Evolutionary conservation across 2,329 filamentous ascomycete genomes (phyloP), one percentile per base, ranked within the genome.

Genomic region (Raffaelea ambrosiae): DNA sequence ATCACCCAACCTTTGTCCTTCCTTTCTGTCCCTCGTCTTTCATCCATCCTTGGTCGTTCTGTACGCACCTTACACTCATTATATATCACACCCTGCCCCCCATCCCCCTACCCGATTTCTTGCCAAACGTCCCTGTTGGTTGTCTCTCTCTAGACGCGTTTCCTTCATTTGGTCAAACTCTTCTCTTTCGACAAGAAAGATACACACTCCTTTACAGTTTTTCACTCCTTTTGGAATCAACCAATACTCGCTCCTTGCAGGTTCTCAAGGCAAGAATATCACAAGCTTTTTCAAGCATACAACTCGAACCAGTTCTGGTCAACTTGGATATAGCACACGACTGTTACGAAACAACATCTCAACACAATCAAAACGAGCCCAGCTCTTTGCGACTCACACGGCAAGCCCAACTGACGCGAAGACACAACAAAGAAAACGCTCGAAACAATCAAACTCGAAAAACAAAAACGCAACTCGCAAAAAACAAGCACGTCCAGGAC

Each of bases 281-380:
- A 38, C 14, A 18, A 39, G 8, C 29, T 31, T 19, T 22, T 40
- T 31, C 33, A 20, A 19, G 19, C 9, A 29, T 33, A 4, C 11
- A 33, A 18, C 40, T 19, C 20, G 8, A 47, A 38, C 42, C 48
- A 52, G 50, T 54, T 54, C 52, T 50, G 52, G 51, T 48, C 46
- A 55, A 55, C 52, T 55, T 51, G 48, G 46, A 50, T 40, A 51
- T 19, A 16, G n/a, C 23, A 44, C 19, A 46, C 49, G 39, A 46
- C 39, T 40, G 43, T 35, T 36, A 40, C 36, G 36, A 40, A 13
- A 29, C 26, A 29, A 29, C 26, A 29, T 7, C 7, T 13, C 26
- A 29, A 29, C 26, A 13, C 26, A 29, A 7, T 29, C 26, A 13
- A 29, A 7, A n/a, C n/a, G n/a, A n/a, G n/a, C n/a, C n/a, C n/a